Evolutionary conservation across 371 early-diverging fungal species (phyloP), one percentile per base, ranked within the genome.

Genomic region (Apophysomyces ossiformis): DNA sequence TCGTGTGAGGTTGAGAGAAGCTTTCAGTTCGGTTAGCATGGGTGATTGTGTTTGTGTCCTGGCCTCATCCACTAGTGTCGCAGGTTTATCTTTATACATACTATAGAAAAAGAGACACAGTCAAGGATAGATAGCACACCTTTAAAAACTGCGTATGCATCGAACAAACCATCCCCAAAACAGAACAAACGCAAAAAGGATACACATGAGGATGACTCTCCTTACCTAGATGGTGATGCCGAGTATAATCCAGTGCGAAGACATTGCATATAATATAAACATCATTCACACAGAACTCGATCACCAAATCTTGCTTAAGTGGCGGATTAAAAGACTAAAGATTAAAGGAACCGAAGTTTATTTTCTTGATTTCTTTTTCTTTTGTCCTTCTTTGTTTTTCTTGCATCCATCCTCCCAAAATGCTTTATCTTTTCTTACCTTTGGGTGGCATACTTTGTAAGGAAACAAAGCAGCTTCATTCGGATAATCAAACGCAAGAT

Each of bases 391-490:
- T 26, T 26, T 26, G 32, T 26, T 26, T 26, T 26, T 26, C 32
- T 26, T 26, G n/a, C 32, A 26, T 2, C 32, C 32, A 26, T 26
- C 32, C 32, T 26, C 2, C 2, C 32, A 2, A 26, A 26, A 16
- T 45, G 15, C 36, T 4, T n/a, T 37, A n/a, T 32, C 21, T 43
- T 60, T 16, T 35, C 5, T 68, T 74, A 80, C 81, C 66, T 78
- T 82, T 26, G 82, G 77, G 57, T 82, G 82, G 39, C 82, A 82
- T n/a, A 82, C 79, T 69, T 79, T 79, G 54, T 77, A 78, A 3
- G 82, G 82, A 50, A 82, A 82, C 13, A 77, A 66, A 16, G 73
- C 62, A 1, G 82, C 69, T 60, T 75, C 77, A 26, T 64, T 74
- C 1, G 79, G 82, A 62, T 76, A 75, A 61, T 74, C 76, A 57